Percentiles rank a stretch among this genome's conserved stretches.
Conservation (phyloP, 2,329 filamentous ascomycete genomes). For the Colletotrichum tropicicola region DNA sequence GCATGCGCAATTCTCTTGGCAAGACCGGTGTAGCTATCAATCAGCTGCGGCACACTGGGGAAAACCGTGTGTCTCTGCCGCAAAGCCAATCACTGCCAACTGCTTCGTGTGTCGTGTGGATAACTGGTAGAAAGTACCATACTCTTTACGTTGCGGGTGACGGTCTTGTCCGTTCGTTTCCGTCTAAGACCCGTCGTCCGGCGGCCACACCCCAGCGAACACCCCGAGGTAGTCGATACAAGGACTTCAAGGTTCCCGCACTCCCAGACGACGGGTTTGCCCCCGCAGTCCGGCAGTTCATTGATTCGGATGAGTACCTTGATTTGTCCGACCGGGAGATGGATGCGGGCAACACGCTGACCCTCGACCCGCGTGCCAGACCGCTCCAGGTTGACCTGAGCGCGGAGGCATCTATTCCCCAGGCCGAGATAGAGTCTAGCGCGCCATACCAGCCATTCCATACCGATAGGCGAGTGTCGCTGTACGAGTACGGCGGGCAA, state of each 20-base stretch:
- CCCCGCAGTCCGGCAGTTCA: conserved; percentile 62
- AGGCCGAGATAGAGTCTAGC: conserved; percentile 94
- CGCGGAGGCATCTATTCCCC: conserved; percentile 72
- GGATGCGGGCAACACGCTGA: conserved; percentile 63
- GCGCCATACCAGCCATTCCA: conserved; percentile 97
- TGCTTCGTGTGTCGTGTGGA: conserved; percentile 71
- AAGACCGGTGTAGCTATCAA: conserved; percentile 76
- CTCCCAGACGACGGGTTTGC: conserved; percentile 69
- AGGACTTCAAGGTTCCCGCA: conserved; percentile 72
- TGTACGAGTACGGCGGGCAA: conserved; percentile 69
- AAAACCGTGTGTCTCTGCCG: conserved; percentile 78
- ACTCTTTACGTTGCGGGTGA: conserved; percentile 72
- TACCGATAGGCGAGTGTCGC: conserved; percentile 83
- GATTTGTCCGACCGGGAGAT: conserved; percentile 62
- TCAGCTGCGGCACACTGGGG: conserved; percentile 77
- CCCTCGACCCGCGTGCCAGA: conserved; percentile 54
- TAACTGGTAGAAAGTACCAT: conserved; percentile 69
- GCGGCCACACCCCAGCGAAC: conserved; percentile 62
- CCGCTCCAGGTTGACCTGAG: conserved; percentile 49
- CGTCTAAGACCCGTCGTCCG: conserved; percentile 63
- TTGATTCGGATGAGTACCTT: conserved; percentile 65
- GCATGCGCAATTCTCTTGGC: conserved; percentile 77
- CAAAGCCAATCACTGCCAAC: conserved; percentile 61
- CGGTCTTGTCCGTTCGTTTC: conserved; percentile 73
- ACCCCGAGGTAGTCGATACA: conserved; percentile 65